Evolutionary conservation across 2,329 filamentous ascomycete species (phyloP).

Genomic region (Emmonsiellopsis sp.): DNA sequence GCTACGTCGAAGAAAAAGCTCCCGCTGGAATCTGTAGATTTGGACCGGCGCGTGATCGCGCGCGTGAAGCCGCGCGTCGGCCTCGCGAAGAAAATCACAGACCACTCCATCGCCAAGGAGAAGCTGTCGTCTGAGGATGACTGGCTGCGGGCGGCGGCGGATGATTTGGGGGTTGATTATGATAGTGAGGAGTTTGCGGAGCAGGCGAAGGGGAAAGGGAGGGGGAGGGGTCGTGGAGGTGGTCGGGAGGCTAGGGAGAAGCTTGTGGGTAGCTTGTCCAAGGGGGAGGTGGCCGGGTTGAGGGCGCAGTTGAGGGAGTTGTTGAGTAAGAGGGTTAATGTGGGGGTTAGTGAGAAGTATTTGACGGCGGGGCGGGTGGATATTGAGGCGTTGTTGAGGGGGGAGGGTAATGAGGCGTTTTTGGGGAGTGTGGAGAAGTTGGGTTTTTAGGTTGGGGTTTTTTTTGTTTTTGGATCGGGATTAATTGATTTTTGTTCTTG

Average conservation of each 20-base stretch:
- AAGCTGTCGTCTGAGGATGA: constrained; percentile 76
- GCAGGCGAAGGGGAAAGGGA: constrained; percentile 47
- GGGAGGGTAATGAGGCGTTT: constrained; percentile 56
- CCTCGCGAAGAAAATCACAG: constrained; percentile 79
- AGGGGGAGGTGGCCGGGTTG: constrained; percentile 62
- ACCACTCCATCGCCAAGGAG: constrained; percentile 75
- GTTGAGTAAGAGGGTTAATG: constrained; percentile 66
- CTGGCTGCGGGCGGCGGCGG: constrained; percentile 74
- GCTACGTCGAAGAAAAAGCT: constrained; percentile 46
- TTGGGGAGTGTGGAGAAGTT: constrained; percentile 48
- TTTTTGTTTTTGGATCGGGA: background rate
- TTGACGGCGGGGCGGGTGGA: constrained; percentile 78
- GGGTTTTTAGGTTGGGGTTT: constrained; percentile 20
- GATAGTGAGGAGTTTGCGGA: constrained; percentile 77
- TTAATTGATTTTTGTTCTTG: background rate
- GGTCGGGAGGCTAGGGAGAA: constrained; percentile 68
- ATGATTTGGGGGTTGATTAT: constrained; percentile 89
- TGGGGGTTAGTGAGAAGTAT: constrained; percentile 81
- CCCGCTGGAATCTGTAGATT: constrained; percentile 62
- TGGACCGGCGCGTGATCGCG: constrained; percentile 70
- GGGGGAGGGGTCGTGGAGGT: constrained; percentile 65
- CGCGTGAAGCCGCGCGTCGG: constrained; percentile 68
- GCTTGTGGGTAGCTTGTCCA: constrained; percentile 57
- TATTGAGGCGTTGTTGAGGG: constrained; percentile 62
- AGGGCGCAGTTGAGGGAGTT: constrained; percentile 64